Percentiles rank a stretch among this genome's conserved stretches.
Evolutionary conservation across 2,329 filamentous ascomycete genomes (phyloP).

Genomic region (Beauveria scarabaeidicola): DNA sequence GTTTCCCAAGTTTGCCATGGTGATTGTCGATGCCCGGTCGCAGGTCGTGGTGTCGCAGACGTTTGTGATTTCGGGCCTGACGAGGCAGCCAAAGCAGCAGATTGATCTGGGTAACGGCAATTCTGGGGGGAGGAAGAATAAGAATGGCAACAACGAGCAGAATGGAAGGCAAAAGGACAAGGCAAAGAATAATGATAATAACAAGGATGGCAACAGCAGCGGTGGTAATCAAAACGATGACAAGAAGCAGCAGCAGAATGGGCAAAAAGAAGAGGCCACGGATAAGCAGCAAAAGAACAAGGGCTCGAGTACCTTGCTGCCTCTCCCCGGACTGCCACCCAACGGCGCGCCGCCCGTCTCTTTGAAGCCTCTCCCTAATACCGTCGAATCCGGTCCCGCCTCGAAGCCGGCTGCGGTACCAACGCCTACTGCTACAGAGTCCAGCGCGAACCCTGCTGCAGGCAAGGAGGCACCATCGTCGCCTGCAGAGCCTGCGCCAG

Average conservation of each 20-base stretch:
- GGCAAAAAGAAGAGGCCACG: background rate
- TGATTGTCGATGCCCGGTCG: slow-evolving; percentile 16
- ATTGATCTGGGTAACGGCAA: background rate
- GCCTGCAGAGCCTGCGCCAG: background rate
- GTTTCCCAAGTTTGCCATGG: slow-evolving; percentile 16
- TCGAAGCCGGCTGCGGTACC: background rate
- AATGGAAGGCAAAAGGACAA: background rate
- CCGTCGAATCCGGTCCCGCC: background rate
- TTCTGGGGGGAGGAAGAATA: slow-evolving; percentile 8
- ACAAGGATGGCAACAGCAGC: background rate
- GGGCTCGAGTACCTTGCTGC: background rate
- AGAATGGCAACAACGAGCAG: slow-evolving; percentile 1
- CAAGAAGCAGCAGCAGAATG: background rate
- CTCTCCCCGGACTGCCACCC: slow-evolving; percentile 3
- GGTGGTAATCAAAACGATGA: background rate
- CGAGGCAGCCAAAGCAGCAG: background rate
- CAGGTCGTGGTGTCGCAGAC: slow-evolving; percentile 13
- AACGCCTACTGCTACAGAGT: background rate
- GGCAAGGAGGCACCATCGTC: background rate
- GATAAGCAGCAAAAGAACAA: background rate
- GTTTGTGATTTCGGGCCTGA: slow-evolving; percentile 12
- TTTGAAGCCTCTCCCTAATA: slow-evolving; percentile 6
- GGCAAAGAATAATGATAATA: background rate
- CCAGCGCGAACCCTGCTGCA: background rate
- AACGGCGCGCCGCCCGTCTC: background rate